phyloP scores from a whole-genome alignment of 306 rosid genomes.

The Sicyos edulis region DNA sequence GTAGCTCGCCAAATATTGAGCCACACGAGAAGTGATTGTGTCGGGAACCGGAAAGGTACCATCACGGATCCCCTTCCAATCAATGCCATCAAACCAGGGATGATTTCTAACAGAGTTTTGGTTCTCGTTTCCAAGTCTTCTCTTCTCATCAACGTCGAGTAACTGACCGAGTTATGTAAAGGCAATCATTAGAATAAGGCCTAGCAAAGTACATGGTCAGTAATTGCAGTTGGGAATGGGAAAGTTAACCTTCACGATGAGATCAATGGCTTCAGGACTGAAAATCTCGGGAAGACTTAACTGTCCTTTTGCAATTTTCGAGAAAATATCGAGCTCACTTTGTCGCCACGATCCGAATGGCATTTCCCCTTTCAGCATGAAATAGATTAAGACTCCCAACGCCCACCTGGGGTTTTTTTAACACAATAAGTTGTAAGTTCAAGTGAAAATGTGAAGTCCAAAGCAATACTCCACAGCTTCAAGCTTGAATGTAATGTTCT shows the following conservation, averaged over 20 bases:
- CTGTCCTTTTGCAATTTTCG: constrained; percentile 83
- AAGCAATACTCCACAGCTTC: not conserved
- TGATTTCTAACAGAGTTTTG: constrained; percentile 56
- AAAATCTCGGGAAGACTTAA: constrained; percentile 43
- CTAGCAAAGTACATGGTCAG: not conserved
- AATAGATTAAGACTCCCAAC: constrained; percentile 70
- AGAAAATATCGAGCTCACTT: constrained; percentile 72
- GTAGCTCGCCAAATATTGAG: constrained; percentile 56
- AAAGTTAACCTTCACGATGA: constrained; percentile 65
- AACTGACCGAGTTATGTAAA: constrained; percentile 39
- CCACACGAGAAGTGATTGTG: constrained; percentile 56
- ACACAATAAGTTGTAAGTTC: not conserved
- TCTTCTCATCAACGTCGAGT: constrained; percentile 78
- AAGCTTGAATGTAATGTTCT: not conserved
- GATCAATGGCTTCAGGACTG: constrained; percentile 66
- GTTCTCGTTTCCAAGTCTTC: constrained; percentile 78
- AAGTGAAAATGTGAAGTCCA: constrained; percentile 4
- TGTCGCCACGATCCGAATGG: constrained; percentile 97
- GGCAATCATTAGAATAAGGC: not conserved
- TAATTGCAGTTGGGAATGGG: constrained; percentile 1
- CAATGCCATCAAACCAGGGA: constrained; percentile 78
- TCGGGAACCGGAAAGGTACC: constrained; percentile 54
- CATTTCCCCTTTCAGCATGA: constrained; percentile 77
- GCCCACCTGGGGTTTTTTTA: constrained; percentile 40
- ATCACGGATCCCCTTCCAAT: constrained; percentile 62